These are phyloP conservation scores for Phaeosphaeriaceae sp. DNA, from an alignment of 2,329 filamentous ascomycete species.

Conservation along the genomic window DNA sequence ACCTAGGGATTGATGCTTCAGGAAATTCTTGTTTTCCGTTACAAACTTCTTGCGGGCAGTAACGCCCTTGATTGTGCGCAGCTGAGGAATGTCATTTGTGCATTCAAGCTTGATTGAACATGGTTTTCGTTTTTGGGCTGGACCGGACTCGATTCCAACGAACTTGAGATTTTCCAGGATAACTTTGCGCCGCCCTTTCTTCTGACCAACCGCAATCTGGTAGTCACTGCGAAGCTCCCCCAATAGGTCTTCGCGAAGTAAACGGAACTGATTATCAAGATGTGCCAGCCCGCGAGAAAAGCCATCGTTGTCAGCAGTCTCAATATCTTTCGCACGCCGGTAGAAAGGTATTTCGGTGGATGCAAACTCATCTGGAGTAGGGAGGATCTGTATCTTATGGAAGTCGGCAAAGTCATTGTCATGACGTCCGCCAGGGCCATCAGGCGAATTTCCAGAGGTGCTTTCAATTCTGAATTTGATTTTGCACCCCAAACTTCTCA, in stretches of 20 bases:
- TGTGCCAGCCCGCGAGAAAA: conserved; percentile 57
- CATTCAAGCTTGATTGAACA: conserved; percentile 52
- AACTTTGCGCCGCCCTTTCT: conserved; percentile 52
- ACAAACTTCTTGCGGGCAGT: conserved; percentile 56
- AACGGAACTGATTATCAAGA: conserved; percentile 74
- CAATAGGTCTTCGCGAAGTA: conserved; percentile 74
- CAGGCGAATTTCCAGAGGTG: conserved; percentile 53
- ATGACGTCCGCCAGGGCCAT: conserved; percentile 68
- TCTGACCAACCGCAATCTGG: conserved; percentile 57
- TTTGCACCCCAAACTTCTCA: conserved; percentile 62
- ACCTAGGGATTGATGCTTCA: conserved; percentile 67
- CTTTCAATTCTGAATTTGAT: conserved; percentile 55
- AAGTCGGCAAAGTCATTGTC: conserved; percentile 74
- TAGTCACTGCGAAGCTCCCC: conserved; percentile 69
- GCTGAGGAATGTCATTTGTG: conserved; percentile 53
- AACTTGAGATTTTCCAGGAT: conserved; percentile 52
- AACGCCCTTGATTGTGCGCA: conserved; percentile 38
- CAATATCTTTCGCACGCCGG: conserved; percentile 59
- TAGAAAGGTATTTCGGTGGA: conserved; percentile 62
- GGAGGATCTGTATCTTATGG: conserved; percentile 66
- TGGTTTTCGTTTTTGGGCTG: conserved; percentile 35
- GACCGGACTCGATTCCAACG: conserved; percentile 47
- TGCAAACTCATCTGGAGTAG: conserved; percentile 69
- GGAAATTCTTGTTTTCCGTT: conserved; percentile 51
- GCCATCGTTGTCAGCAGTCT: conserved; percentile 44